Conservation (phyloP, 306 rosid genomes). For the Cicer cuneatum region DNA sequence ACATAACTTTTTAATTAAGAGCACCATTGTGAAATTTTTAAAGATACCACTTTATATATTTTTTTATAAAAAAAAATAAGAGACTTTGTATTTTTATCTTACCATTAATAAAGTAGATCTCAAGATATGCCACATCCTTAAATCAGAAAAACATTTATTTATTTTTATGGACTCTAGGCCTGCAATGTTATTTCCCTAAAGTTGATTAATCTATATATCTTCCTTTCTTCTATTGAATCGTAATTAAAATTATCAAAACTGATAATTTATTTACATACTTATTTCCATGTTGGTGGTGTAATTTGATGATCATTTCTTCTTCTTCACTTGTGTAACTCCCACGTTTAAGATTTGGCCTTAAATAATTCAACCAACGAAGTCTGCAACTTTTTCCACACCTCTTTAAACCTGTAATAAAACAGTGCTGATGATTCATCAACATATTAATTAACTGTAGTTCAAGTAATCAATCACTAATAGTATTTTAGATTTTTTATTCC, state of each 20-base stretch:
- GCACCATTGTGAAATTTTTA: no score
- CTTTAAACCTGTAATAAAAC: slow-evolving; percentile 51
- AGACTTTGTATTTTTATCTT: no score
- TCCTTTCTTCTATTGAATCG: neutral
- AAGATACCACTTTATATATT: no score
- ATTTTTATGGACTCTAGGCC: neutral
- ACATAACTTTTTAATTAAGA: no score
- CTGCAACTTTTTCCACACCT: slow-evolving; percentile 94
- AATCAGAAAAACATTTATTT: no score
- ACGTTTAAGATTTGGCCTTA: slow-evolving; percentile 63
- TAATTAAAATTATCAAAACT: neutral
- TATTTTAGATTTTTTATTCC: neutral
- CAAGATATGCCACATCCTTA: neutral
- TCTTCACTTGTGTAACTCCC: slow-evolving; percentile 66
- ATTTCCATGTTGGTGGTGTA: slow-evolving; percentile 65
- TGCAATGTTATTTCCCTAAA: neutral
- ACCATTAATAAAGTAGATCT: no score
- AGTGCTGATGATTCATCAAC: neutral
- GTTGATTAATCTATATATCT: neutral
- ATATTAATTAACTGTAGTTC: neutral
- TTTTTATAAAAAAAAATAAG: no score
- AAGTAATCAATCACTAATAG: neutral
- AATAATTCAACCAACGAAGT: slow-evolving; percentile 76
- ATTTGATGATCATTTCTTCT: slow-evolving; percentile 58
- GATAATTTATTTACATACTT: slow-evolving; percentile 46